Conservation (phyloP, 768 basidiomycete species). For the Hygrophoropsis aurantiaca region DNA sequence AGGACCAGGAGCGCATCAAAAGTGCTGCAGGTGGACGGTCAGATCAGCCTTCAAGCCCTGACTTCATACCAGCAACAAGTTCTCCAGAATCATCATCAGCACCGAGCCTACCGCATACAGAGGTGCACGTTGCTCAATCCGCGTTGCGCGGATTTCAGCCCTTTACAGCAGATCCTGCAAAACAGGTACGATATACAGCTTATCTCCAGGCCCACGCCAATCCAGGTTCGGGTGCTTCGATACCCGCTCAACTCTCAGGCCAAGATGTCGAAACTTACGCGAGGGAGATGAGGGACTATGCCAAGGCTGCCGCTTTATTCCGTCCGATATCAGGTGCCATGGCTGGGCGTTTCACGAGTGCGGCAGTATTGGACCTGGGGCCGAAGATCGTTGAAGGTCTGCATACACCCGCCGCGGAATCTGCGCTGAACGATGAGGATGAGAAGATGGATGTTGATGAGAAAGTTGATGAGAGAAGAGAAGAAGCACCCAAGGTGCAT, state of each 20-base stretch:
- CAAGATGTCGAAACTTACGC: conserved; percentile 72
- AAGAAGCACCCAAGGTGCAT: conserved; percentile 73
- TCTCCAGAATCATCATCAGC: conserved; percentile 30
- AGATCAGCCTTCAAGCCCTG: conserved; percentile 21
- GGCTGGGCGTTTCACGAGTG: conserved; percentile 91
- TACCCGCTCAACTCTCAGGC: conserved; percentile 51
- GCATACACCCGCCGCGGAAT: conserved; percentile 53
- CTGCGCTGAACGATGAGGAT: conserved; percentile 43
- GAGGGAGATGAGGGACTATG: conserved; percentile 83
- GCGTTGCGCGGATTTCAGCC: conserved; percentile 91
- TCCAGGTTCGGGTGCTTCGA: conserved; percentile 39
- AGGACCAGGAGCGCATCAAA: conserved; percentile 84
- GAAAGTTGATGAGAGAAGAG: conserved; percentile 41
- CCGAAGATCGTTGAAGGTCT: conserved; percentile 67
- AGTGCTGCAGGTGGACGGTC: conserved; percentile 43
- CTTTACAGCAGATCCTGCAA: conserved; percentile 70
- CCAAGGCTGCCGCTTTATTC: conserved; percentile 85
- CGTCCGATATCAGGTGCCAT: conserved; percentile 91
- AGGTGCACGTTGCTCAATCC: conserved; percentile 80
- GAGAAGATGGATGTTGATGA: conserved; percentile 29
- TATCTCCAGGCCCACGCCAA: conserved; percentile 77
- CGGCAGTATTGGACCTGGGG: conserved; percentile 66
- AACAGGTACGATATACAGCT: conserved; percentile 82
- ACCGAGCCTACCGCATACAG: conserved; percentile 56
- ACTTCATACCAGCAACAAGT: conserved; percentile 25